phyloP scores from a whole-genome alignment of 169 alveolate species.

The Plasmodium cynomolgi region DNA sequence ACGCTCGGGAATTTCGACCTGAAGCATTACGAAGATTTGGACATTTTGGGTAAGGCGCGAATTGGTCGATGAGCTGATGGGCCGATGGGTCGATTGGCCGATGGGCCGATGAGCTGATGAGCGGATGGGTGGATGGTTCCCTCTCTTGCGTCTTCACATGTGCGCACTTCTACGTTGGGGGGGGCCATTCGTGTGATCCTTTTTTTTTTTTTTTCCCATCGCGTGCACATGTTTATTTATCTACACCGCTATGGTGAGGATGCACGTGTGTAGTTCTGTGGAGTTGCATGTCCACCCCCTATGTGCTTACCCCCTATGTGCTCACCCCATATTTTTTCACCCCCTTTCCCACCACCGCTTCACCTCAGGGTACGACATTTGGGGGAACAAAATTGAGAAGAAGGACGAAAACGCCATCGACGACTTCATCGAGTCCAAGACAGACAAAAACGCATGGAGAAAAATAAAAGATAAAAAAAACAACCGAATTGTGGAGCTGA shows the following conservation, averaged over 20 bases:
- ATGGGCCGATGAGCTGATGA: background rate
- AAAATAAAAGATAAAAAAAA: conserved; percentile 73
- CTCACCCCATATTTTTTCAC: too few species aligned
- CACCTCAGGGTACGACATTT: conserved; percentile 49
- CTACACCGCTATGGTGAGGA: background rate
- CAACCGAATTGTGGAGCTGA: conserved; percentile 42
- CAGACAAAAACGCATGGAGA: conserved; percentile 48
- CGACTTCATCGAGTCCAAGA: conserved; percentile 51
- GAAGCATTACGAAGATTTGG: conserved; percentile 65
- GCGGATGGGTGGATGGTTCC: background rate
- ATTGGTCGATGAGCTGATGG: background rate
- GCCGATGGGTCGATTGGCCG: background rate
- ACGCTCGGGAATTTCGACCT: conserved; percentile 69
- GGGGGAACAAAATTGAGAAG: conserved; percentile 53
- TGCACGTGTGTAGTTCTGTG: background rate
- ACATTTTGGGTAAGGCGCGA: conserved; percentile 43
- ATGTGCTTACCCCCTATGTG: background rate
- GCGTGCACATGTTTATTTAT: background rate
- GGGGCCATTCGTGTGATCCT: background rate
- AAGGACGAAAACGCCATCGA: conserved; percentile 42
- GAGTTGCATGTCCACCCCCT: background rate
- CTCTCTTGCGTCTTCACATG: background rate
- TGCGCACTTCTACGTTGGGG: background rate
- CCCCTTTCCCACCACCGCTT: background rate
- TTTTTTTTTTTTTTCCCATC: background rate